These are phyloP conservation scores for Coemansia sp. DNA, from an alignment of 192 early-diverging fungal species.

Conservation along the genomic window DNA sequence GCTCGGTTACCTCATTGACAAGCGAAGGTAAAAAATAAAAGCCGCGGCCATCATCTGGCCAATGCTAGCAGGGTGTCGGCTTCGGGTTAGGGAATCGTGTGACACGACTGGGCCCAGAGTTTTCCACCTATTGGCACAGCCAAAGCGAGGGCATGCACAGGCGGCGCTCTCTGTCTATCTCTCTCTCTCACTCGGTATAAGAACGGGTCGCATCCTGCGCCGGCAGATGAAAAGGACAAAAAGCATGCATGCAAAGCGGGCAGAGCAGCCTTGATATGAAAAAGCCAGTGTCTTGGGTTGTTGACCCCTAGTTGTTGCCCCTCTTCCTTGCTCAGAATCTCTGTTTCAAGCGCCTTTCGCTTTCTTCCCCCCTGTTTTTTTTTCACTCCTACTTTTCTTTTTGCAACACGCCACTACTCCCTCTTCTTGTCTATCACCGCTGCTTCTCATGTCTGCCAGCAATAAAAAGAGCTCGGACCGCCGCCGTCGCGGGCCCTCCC, in stretches of 20 bases:
- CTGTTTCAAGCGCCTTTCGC: neutral
- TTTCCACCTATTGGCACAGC: neutral
- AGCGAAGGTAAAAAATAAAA: too few species aligned
- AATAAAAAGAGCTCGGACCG: constrained; percentile 36
- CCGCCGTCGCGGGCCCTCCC: constrained; percentile 10
- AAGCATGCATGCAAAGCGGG: too few species aligned
- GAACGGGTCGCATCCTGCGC: too few species aligned
- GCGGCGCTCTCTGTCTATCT: neutral
- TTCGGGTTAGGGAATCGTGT: constrained; percentile 3
- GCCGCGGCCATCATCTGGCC: constrained; percentile 1
- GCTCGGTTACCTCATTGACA: neutral
- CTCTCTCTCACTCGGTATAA: too few species aligned
- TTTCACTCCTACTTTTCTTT: neutral
- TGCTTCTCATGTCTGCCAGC: constrained; percentile 1
- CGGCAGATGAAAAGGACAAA: too few species aligned
- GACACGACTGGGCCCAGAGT: neutral
- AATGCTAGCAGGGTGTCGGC: neutral
- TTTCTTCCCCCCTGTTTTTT: neutral
- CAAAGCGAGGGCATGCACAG: too few species aligned
- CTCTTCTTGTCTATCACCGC: neutral
- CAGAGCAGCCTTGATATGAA: too few species aligned
- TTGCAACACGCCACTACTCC: neutral
- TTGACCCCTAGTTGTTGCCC: too few species aligned
- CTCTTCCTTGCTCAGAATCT: too few species aligned
- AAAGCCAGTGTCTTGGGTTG: too few species aligned